A percentile compares a stretch with the other conserved stretches of the same genome.
These are phyloP conservation scores for Friedmanniomyces endolithicus DNA, from an alignment of 495 filamentous ascomycete species.

Conservation along the genomic window DNA sequence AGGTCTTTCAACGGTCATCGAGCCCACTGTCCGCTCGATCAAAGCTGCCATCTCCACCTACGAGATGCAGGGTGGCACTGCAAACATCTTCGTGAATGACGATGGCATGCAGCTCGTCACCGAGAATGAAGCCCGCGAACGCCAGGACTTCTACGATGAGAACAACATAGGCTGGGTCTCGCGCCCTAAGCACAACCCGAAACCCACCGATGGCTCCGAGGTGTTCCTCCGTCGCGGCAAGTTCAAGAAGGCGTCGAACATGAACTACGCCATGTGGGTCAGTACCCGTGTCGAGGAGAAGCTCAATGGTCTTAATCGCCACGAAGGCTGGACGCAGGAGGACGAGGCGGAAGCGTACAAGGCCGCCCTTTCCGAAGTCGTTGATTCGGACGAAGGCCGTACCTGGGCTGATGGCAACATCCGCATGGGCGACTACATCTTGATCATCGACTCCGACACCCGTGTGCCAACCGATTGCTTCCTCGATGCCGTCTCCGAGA, in stretches of 20 bases:
- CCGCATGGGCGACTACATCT: constrained; percentile 31
- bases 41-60: constrained; percentile 56
- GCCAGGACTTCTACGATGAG: constrained; percentile 45
- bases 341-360: constrained; percentile 26
- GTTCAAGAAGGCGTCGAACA: constrained; percentile 62
- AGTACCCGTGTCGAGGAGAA: constrained; percentile 50
- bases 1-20: constrained; percentile 49
- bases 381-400: constrained; percentile 21
- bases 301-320: constrained; percentile 28
- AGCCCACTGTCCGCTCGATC: constrained; percentile 48
- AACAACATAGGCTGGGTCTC: constrained; percentile 32
- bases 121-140: constrained; percentile 41
- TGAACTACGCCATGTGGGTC: constrained; percentile 53
- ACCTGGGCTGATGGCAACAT: constrained; percentile 33
- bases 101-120: constrained; percentile 37
- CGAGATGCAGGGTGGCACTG: constrained; percentile 44
- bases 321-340: constrained; percentile 22
- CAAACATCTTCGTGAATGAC: constrained; percentile 40
- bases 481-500: constrained; percentile 37
- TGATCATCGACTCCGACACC: constrained; percentile 33
- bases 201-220: constrained; percentile 26
- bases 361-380: constrained; percentile 19
- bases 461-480: constrained; percentile 37
- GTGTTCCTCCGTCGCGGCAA: constrained; percentile 48
- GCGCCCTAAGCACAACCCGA: constrained; percentile 43